Evolutionary conservation across 345 rosid genomes (phyloP), one percentile per base, ranked within the genome.

Genomic region (Rubroshorea leprosula): DNA sequence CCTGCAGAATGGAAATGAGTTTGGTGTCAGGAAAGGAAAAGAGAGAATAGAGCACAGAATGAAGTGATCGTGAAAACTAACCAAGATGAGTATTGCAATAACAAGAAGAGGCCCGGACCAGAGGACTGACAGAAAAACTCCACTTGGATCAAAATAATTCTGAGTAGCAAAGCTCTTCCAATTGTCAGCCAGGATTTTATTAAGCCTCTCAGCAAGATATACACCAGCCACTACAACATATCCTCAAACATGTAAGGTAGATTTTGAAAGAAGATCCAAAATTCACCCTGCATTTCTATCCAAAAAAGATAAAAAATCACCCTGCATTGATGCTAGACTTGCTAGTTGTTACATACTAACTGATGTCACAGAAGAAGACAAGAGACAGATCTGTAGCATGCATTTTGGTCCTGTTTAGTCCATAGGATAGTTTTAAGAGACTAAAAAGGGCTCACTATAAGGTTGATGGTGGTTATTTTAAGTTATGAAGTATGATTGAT

Each of bases 21-120:
- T 44, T 49, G 14, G 49, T 41, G 5, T 53, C 26, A 45, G 60
- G 29, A 25, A 55, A 38, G 17, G 9, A 43, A 47, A 9, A 17
- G 6, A 8, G 39, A 52, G 51, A 45, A 26, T 27, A 15, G 31
- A 63, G 59, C 26, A 44, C 9, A 54, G 45, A n/a, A 43, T 69
- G 46, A 2, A 15, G 5, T 44, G 56, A 26, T 49, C 6, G 22
- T 26, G 49, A 63, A 64, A 20, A 69, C 81, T 62, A 29, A 93
- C 99, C 96, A 93, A 69, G 65, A 93, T 87, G 44, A 83, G 62
- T 62, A 84, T 80, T 45, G 99, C 86, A 50, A 87, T 77, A 65
- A 74, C 56, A 9, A 93, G 80, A 68, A 93, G 97, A 41, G 99
- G 99, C 22, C 96, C 96, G 6, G 99, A 94, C 99, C 97, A 93